These are phyloP conservation scores for Saksenaea vasiformis DNA, from an alignment of 371 early-diverging fungal genomes.

Conservation along the genomic window DNA sequence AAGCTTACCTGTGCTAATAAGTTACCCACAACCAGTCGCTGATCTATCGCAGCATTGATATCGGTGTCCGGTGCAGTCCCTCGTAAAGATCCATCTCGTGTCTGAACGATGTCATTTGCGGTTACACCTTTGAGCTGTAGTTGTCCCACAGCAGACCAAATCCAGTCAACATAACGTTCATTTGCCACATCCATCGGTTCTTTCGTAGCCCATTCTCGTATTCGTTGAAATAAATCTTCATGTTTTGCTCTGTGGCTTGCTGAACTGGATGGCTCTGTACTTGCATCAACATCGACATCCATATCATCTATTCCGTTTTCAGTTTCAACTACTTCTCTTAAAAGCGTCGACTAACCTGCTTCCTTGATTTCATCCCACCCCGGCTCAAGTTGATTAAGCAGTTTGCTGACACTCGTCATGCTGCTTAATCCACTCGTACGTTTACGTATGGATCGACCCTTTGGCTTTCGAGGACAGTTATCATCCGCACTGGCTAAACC, in stretches of 20 bases:
- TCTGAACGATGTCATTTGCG: slow-evolving; percentile 42
- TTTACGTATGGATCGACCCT: slow-evolving; percentile 34
- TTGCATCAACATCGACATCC: slow-evolving; percentile 41
- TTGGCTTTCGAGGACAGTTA: slow-evolving; percentile 34
- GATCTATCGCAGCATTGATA: slow-evolving; percentile 35
- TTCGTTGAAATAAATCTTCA: slow-evolving; percentile 7
- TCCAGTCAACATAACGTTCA: slow-evolving; percentile 45
- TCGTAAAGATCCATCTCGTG: slow-evolving; percentile 37
- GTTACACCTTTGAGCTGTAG: slow-evolving; percentile 36
- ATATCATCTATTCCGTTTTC: slow-evolving; percentile 26
- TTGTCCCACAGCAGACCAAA: slow-evolving; percentile 46
- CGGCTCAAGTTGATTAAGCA: slow-evolving; percentile 26
- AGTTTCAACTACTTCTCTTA: neutral
- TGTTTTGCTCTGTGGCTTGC: neutral
- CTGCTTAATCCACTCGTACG: slow-evolving; percentile 30
- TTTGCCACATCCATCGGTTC: slow-evolving; percentile 24
- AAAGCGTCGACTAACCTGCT: slow-evolving; percentile 21
- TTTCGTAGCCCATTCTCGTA: slow-evolving; percentile 2
- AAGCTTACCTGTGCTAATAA: slow-evolving; percentile 23
- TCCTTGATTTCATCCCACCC: slow-evolving; percentile 42
- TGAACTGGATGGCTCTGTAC: neutral
- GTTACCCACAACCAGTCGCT: slow-evolving; percentile 38
- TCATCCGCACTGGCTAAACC: slow-evolving; percentile 26
- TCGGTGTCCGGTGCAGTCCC: slow-evolving; percentile 27
- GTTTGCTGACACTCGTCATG: slow-evolving; percentile 25